A percentile compares a stretch with the other conserved stretches of the same genome.
Evolutionary conservation across 2,329 filamentous ascomycete species (phyloP).

Genomic region (Thielaviopsis cerberus): DNA sequence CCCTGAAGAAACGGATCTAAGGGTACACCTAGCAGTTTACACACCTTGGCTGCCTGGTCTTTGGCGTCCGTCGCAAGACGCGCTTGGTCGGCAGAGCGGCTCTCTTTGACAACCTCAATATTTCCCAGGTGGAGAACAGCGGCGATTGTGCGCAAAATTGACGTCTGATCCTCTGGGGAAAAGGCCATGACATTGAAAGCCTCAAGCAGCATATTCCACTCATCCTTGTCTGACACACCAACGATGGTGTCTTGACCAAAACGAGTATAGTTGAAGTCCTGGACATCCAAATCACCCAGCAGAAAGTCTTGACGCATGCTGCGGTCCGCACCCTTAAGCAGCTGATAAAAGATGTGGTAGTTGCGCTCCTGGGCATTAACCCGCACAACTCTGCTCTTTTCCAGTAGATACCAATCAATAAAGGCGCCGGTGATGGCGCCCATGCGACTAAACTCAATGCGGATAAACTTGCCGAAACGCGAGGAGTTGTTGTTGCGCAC

Average conservation of each 20-base stretch:
- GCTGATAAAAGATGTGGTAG: constrained; percentile 94
- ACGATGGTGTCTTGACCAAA: constrained; percentile 81
- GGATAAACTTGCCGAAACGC: constrained; percentile 94
- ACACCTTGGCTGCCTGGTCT: constrained; percentile 59
- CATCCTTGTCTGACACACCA: constrained; percentile 74
- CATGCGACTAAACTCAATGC: constrained; percentile 76
- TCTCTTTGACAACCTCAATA: constrained; percentile 76
- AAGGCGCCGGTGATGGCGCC: constrained; percentile 89
- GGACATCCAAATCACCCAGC: constrained; percentile 53
- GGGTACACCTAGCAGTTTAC: constrained; percentile 66
- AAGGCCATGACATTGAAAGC: constrained; percentile 93
- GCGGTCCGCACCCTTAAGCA: constrained; percentile 64
- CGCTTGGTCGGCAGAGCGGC: constrained; percentile 76
- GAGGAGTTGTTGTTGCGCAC: constrained; percentile 98
- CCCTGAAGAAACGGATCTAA: constrained; percentile 73
- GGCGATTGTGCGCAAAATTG: constrained; percentile 73
- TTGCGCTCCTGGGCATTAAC: constrained; percentile 79
- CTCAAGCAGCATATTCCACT: constrained; percentile 80
- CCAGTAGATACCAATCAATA: constrained; percentile 95
- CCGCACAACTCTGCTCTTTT: constrained; percentile 92
- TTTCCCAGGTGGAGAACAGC: constrained; percentile 89
- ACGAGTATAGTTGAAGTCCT: constrained; percentile 80
- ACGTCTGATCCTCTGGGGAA: constrained; percentile 60
- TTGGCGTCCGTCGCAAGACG: constrained; percentile 59
- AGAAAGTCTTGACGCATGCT: constrained; percentile 59